Percentiles rank a stretch among this genome's conserved stretches.
These are phyloP conservation scores for Talaromyces sp. DNA, from an alignment of 2,329 filamentous ascomycete species.

Conservation along the genomic window DNA sequence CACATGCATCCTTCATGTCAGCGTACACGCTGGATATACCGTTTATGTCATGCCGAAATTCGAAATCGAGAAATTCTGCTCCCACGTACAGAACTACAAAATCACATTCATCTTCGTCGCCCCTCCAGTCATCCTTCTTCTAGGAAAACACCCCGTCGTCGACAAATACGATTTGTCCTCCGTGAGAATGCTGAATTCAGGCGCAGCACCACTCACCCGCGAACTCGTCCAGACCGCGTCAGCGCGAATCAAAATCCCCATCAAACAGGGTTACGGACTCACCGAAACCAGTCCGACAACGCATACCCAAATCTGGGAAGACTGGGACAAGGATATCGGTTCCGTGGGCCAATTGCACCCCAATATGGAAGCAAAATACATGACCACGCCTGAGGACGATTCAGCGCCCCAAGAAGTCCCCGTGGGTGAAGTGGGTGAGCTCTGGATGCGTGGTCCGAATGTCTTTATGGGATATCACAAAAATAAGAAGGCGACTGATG, in stretches of 20 bases:
- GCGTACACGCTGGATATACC: constrained; percentile 63
- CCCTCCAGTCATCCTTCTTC: constrained; percentile 75
- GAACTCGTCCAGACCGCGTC: constrained; percentile 77
- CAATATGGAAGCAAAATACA: constrained; percentile 78
- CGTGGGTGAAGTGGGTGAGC: constrained; percentile 63
- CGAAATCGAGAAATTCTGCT: constrained; percentile 74
- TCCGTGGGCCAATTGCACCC: constrained; percentile 74
- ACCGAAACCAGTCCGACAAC: constrained; percentile 82
- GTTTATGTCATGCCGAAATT: constrained; percentile 75
- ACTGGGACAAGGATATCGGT: constrained; percentile 74
- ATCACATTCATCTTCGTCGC: constrained; percentile 80
- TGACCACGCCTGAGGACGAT: constrained; percentile 56
- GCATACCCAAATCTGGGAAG: constrained; percentile 68
- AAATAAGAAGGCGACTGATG: constrained; percentile 56
- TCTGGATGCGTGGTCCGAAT: constrained; percentile 64
- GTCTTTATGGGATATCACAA: constrained; percentile 62
- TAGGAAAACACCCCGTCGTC: constrained; percentile 75
- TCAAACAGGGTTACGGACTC: constrained; percentile 92
- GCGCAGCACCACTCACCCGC: constrained; percentile 76
- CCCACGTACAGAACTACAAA: constrained; percentile 68
- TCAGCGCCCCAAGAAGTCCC: constrained; percentile 54
- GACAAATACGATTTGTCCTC: constrained; percentile 76
- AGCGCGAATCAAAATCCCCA: constrained; percentile 67
- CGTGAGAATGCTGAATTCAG: constrained; percentile 80
- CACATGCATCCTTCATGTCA: constrained; percentile 67